Percentiles rank a stretch among this genome's conserved stretches.
These are phyloP conservation scores for Clavulina sp. DNA, from an alignment of 768 basidiomycete genomes.

Conservation along the genomic window DNA sequence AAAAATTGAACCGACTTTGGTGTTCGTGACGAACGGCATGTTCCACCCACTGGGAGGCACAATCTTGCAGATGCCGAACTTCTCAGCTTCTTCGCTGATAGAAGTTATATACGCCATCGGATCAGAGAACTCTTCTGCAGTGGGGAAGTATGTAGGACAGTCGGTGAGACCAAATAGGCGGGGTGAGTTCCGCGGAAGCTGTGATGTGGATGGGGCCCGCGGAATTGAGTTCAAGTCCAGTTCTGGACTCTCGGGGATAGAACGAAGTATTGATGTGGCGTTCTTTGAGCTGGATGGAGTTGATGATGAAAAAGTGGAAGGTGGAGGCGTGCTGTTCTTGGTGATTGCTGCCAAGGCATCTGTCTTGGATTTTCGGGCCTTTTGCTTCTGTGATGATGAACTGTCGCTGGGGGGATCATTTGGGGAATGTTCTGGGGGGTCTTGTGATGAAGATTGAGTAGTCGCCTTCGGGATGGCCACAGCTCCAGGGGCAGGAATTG, in stretches of 20 bases:
- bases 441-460: not conserved
- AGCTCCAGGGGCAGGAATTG: not conserved
- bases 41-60: conserved; percentile 86
- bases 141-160: conserved; percentile 80
- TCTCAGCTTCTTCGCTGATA: conserved; percentile 49
- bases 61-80: conserved; percentile 89
- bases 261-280: not conserved
- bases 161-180: conserved; percentile 78
- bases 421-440: no score
- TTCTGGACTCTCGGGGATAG: conserved; percentile 29
- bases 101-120: conserved; percentile 85
- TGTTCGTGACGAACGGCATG: conserved; percentile 91
- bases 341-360: conserved; percentile 65
- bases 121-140: conserved; percentile 80
- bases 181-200: not conserved
- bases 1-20: conserved; percentile 45
- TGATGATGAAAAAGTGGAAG: conserved; percentile 34
- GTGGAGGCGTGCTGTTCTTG: conserved; percentile 40
- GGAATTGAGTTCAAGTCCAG: conserved; percentile 60
- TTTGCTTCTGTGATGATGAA: no score
- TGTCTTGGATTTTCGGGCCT: conserved; percentile 82
- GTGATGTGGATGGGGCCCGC: conserved; percentile 21
- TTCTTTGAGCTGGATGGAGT: conserved; percentile 10
- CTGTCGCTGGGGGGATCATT: no score
- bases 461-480: not conserved